Percentiles rank a stretch among this genome's conserved stretches.
Conservation (phyloP, 2,329 filamentous ascomycete genomes). For the Plenodomus biglobosus region DNA sequence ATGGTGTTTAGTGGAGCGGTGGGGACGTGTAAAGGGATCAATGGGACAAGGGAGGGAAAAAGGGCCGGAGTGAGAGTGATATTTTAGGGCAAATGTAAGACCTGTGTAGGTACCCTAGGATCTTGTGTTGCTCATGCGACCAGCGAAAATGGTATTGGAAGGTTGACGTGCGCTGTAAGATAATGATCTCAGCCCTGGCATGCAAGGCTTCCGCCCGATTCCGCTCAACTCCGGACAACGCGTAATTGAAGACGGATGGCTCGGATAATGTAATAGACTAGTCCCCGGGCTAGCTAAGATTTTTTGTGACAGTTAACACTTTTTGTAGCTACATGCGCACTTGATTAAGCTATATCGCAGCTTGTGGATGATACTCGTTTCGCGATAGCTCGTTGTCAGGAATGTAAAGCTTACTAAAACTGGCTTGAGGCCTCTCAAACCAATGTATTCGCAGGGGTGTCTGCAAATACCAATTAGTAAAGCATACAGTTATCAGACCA, state of each 20-base stretch:
- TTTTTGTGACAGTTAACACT: too few species aligned
- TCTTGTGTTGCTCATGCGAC: not conserved
- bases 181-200: constrained; percentile 12
- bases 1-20: not conserved
- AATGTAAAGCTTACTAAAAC: not conserved
- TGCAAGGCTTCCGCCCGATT: constrained; percentile 29
- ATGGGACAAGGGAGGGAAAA: not conserved
- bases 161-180: constrained; percentile 1
- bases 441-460: too few species aligned
- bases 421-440: not conserved
- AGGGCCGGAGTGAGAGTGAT: not conserved
- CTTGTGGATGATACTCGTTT: too few species aligned
- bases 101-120: not conserved
- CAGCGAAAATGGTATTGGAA: not conserved
- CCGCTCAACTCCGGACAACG: constrained; percentile 21
- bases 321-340: too few species aligned
- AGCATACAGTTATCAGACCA: too few species aligned
- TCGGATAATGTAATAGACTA: not conserved
- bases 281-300: not conserved
- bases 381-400: not conserved
- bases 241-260: constrained; percentile 1
- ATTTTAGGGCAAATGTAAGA: not conserved
- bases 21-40: not conserved
- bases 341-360: too few species aligned
- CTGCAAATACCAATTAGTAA: too few species aligned